Evolutionary conservation across 345 rosid genomes (phyloP), one percentile per base, ranked within the genome.

Genomic region (Erucastrum elatum): DNA sequence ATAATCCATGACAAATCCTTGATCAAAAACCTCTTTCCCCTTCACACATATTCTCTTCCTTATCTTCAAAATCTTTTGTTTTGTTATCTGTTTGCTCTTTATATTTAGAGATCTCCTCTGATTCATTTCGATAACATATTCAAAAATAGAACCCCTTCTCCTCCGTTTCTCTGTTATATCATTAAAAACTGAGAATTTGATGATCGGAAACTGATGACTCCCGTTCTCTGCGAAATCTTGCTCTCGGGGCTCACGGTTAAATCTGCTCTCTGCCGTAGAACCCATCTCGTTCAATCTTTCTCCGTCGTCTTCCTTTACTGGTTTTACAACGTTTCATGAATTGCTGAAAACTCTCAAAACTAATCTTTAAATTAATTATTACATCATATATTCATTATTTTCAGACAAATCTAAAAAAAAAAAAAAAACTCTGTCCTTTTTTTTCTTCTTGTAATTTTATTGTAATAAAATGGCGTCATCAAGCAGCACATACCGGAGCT

Each of bases 201-300:
- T 86, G 91, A 82, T 85, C 83, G 74, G 87, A 87, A 84, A 87
- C 88, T 88, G 81, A 95, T 95, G 98, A 90, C 90, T 90, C 93
- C 94, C 15, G 89, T 93, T 82, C 86, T 95, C 80, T 87, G 87
- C 80, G 99, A 95, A 82, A 87, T 93, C 84, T 51, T 95, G 68
- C 91, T 87, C 82, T 89, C 95, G 53, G 91, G 98, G 79, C 92
- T 85, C 83, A 93, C 90, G 89, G 89, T 93, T 58, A 89, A 86
- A 85, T 91, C 98, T 66, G 81, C 91, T 64, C 85, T 88, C 73
- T 69, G 91, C 83, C 96, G 97, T 87, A 86, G 96, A 88, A 91
- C 93, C 85, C 99, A 93, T 84, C 90, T 95, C 61, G 98, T 95
- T 91, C 99, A 95, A 85, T 95, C 98, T 53, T 93, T 95, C 91